These are phyloP conservation scores for Leishmania braziliensis DNA, from an alignment of 208 protist species.

Conservation along the genomic window DNA sequence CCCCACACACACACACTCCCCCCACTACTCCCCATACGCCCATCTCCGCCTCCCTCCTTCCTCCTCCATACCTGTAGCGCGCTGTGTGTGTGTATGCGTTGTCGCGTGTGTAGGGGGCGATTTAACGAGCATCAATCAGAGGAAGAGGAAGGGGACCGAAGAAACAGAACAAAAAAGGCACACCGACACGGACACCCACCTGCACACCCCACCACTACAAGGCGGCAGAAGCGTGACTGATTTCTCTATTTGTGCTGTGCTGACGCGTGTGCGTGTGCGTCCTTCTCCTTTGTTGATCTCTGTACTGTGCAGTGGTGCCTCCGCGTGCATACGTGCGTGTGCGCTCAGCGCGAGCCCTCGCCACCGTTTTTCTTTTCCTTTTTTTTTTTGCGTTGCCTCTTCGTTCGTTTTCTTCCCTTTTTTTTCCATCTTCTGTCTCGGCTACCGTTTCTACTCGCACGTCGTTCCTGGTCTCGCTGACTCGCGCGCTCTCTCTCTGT, in stretches of 20 bases:
- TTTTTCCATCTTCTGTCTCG: neutral
- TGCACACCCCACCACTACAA: neutral
- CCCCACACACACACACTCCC: neutral
- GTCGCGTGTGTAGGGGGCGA: neutral
- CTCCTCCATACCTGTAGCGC: neutral
- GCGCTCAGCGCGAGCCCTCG: neutral
- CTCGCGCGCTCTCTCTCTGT: neutral
- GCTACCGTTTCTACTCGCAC: neutral
- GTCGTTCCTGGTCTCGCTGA: neutral
- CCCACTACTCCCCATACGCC: neutral
- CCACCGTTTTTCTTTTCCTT: neutral
- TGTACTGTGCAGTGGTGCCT: neutral
- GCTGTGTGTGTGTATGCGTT: neutral
- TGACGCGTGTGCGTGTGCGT: neutral
- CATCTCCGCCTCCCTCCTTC: neutral
- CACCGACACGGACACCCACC: neutral
- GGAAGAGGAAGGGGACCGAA: neutral
- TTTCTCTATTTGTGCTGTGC: neutral
- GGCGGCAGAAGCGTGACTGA: neutral
- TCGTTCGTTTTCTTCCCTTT: neutral
- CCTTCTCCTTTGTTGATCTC: neutral
- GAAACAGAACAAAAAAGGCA: neutral
- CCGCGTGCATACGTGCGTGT: neutral
- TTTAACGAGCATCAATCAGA: neutral
- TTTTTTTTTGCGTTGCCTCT: neutral